Percentiles rank a stretch among this genome's conserved stretches.
Conservation (phyloP, 345 rosid species). For the Syzygium aqueum region DNA sequence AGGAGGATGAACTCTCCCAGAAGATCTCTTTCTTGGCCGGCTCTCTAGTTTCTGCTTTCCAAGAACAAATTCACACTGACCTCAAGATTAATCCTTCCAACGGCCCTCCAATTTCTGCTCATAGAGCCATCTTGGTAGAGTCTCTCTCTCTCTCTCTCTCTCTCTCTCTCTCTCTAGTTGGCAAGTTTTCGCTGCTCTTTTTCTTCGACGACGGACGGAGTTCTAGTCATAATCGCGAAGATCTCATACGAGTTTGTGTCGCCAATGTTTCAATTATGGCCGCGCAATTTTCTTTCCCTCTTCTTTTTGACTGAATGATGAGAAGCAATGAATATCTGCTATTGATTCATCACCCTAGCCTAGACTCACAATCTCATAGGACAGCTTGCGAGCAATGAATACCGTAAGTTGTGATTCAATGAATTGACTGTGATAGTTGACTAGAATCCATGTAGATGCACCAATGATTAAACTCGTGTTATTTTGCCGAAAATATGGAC, state of each 20-base stretch:
- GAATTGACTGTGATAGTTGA: not conserved
- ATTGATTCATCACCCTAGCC: not conserved
- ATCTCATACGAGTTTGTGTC: not conserved
- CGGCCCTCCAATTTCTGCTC: conserved; percentile 52
- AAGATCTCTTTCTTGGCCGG: conserved; percentile 53
- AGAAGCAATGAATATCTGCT: not conserved
- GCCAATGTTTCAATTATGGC: not conserved
- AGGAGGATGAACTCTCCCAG: conserved; percentile 47
- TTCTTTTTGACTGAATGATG: not conserved
- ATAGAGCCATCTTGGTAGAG: conserved; percentile 56
- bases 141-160: not conserved
- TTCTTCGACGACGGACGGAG: no score
- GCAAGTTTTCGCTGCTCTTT: no score
- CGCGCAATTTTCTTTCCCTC: not conserved
- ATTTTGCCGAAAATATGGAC: not conserved
- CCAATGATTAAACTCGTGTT: no score
- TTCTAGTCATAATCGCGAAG: no score
- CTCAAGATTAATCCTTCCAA: conserved; percentile 46
- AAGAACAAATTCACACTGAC: conserved; percentile 54
- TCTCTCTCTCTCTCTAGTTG: not conserved
- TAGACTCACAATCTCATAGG: not conserved
- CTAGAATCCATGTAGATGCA: not conserved
- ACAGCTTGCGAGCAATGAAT: not conserved
- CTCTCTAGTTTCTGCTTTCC: conserved; percentile 26
- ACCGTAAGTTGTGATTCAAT: not conserved